Evolutionary conservation across 768 basidiomycete genomes (phyloP).

Genomic region (Lactarius indigo): DNA sequence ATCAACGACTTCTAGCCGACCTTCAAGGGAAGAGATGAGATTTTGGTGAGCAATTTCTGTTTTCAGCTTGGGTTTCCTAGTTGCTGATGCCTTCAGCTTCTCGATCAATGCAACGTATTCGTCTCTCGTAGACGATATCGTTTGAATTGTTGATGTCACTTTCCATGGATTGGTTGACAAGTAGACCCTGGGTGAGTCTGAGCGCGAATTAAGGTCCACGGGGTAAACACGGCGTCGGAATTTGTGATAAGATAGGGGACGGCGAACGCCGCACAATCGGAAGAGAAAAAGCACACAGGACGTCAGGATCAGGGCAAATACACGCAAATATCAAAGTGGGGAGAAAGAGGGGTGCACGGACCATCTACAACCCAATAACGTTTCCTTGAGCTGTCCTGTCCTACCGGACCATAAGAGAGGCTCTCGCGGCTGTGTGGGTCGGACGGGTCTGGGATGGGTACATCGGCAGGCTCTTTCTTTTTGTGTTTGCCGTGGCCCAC

Average conservation of each 20-base stretch:
- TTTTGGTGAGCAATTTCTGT: slow-evolving; percentile 57
- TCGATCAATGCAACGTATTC: slow-evolving; percentile 69
- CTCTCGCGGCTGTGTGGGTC: slow-evolving; percentile 66
- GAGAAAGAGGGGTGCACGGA: slow-evolving; percentile 53
- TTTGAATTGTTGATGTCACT: slow-evolving; percentile 70
- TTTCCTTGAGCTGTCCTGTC: slow-evolving; percentile 70
- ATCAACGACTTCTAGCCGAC: slow-evolving; percentile 62
- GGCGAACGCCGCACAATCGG: slow-evolving; percentile 43
- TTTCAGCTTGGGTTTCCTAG: slow-evolving; percentile 47
- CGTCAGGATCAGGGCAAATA: slow-evolving; percentile 52
- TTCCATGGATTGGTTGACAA: slow-evolving; percentile 90
- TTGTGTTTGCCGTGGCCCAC: slow-evolving; percentile 81
- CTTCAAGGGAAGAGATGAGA: slow-evolving; percentile 60
- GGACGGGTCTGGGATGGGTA: slow-evolving; percentile 48
- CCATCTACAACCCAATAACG: slow-evolving; percentile 89
- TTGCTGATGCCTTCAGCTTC: slow-evolving; percentile 50
- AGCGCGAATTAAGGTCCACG: slow-evolving; percentile 10
- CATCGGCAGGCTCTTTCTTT: slow-evolving; percentile 61
- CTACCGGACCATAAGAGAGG: slow-evolving; percentile 65
- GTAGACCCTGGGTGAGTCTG: slow-evolving; percentile 84
- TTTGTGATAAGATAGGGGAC: slow-evolving; percentile 27
- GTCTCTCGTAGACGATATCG: slow-evolving; percentile 64
- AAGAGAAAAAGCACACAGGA: slow-evolving; percentile 39
- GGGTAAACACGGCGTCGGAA: slow-evolving; percentile 26
- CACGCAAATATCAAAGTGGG: slow-evolving; percentile 53